Evolutionary conservation across 148 eudicot genomes (phyloP), one percentile per base, ranked within the genome.

Genomic region (Dianthus caryophyllus): DNA sequence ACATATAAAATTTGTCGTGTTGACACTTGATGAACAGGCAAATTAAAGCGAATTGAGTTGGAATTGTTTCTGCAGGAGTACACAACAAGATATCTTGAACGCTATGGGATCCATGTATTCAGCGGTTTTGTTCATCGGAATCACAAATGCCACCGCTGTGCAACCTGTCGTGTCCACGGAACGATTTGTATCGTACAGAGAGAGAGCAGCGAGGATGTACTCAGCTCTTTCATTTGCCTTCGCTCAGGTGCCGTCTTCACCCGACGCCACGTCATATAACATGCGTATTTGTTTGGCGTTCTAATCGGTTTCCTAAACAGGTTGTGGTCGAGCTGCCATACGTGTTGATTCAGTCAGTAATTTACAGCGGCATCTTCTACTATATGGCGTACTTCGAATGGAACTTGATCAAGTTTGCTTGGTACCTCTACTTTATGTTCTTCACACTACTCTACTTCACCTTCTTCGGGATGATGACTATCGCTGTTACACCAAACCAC

Each of bases 71-170:
- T 13, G 50, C 74, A 91, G 97, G 84, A 83, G 75, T 46, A 84
- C 89, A 1, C 96, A 91, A 58, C 97, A 88, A 78, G 97, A 91
- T 61, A 88, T 91, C 63, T 83, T 78, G 6, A 91, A 91, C 66
- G 97, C 97, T 9, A 88, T 91, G 97, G 97, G 97, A 73, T 88
- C 97, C 16, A 88, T 91, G 96, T 91, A 88, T 75, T 78, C 97
- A 54, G 97, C 97, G 20, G 92, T 91, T 64, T 69, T 91, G 43
- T 91, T 91, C 44, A 91, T 91, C 6, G 97, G 97, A 60, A 88
- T 91, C 53, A 91, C 97, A 65, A 91, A 91, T 38, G 89, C 96
- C 18, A 73, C 90, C 6, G 84, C 97, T 46, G 92, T 86, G 33
- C 97, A 91, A 75, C 97, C 97, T 10, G 97, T 91, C 60, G 85